A percentile compares a stretch with the other conserved stretches of the same genome.
phyloP scores from a whole-genome alignment of 306 rosid genomes.

The Hippophae gyantsensis region DNA sequence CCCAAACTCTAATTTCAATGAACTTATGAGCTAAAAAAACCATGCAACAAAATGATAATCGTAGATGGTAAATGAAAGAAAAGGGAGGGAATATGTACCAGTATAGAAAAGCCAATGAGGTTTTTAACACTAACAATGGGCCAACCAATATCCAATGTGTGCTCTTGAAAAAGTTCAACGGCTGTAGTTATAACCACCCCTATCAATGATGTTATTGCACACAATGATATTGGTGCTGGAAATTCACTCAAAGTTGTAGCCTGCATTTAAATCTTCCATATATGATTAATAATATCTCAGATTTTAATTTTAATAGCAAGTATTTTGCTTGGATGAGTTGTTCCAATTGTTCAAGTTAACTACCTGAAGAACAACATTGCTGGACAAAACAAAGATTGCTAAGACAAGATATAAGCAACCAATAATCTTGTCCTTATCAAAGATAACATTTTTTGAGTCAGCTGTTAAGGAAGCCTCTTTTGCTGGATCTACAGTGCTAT shows the following conservation, averaged over 20 bases:
- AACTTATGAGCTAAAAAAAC: too few relatives aligned
- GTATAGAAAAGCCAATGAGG: slow-evolving; percentile 35
- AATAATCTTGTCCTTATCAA: slow-evolving; percentile 46
- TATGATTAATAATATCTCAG: too few relatives aligned
- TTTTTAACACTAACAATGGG: slow-evolving; percentile 26
- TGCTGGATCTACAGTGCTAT: slow-evolving; percentile 30
- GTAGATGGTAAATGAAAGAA: neutral
- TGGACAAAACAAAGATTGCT: slow-evolving; percentile 50
- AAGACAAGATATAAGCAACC: slow-evolving; percentile 70
- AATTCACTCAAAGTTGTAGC: slow-evolving; percentile 56
- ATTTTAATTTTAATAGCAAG: too few relatives aligned
- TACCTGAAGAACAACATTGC: slow-evolving; percentile 64
- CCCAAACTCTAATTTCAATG: too few relatives aligned
- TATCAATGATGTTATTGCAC: slow-evolving; percentile 60
- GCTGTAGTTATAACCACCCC: slow-evolving; percentile 47
- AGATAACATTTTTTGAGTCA: slow-evolving; percentile 15
- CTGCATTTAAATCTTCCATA: slow-evolving; percentile 15
- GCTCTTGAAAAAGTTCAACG: slow-evolving; percentile 29
- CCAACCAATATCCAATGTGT: slow-evolving; percentile 28
- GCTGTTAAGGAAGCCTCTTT: slow-evolving; percentile 6
- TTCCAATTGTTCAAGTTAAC: neutral
- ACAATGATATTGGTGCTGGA: slow-evolving; percentile 73
- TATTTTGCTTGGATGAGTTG: too few relatives aligned
- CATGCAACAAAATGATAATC: too few relatives aligned
- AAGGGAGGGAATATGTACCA: slow-evolving; percentile 33